Conservation (phyloP, 345 rosid genomes). For the Acer negundo region DNA sequence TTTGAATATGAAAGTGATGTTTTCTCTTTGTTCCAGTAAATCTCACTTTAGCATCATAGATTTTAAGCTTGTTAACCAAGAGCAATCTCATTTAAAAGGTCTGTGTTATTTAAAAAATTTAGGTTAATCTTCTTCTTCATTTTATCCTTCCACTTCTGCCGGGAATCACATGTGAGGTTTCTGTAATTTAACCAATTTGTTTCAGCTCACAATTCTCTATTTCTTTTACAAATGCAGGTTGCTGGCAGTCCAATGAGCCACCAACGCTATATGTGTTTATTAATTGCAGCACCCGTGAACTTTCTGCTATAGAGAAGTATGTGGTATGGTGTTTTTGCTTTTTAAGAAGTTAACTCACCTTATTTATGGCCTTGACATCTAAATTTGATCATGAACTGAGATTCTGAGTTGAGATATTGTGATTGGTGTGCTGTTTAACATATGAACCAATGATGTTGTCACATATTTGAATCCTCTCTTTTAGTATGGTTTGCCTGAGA, state of each 20-base stretch:
- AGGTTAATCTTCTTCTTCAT: background rate
- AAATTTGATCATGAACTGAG: background rate
- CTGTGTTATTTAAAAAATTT: background rate
- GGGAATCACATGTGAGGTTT: background rate
- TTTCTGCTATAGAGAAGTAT: slow-evolving; percentile 80
- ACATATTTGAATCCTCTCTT: slow-evolving; percentile 7
- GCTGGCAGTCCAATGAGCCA: slow-evolving; percentile 75
- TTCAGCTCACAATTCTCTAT: slow-evolving; percentile 8
- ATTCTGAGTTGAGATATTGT: background rate
- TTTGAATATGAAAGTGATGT: background rate
- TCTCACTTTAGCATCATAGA: background rate
- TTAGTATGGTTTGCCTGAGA: background rate
- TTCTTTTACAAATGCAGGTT: slow-evolving; percentile 47
- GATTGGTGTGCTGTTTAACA: background rate
- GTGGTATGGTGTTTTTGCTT: slow-evolving; percentile 59
- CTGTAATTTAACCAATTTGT: background rate
- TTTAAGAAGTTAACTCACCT: background rate
- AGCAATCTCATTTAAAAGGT: background rate
- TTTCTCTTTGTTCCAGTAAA: background rate
- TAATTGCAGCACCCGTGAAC: slow-evolving; percentile 91
- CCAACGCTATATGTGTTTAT: slow-evolving; percentile 83
- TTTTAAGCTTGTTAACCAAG: background rate
- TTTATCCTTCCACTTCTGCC: background rate
- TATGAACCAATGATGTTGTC: background rate
- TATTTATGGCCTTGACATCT: slow-evolving; percentile 11